phyloP scores from a whole-genome alignment of 2,329 filamentous ascomycete genomes.

The Xylariaceae sp. region DNA sequence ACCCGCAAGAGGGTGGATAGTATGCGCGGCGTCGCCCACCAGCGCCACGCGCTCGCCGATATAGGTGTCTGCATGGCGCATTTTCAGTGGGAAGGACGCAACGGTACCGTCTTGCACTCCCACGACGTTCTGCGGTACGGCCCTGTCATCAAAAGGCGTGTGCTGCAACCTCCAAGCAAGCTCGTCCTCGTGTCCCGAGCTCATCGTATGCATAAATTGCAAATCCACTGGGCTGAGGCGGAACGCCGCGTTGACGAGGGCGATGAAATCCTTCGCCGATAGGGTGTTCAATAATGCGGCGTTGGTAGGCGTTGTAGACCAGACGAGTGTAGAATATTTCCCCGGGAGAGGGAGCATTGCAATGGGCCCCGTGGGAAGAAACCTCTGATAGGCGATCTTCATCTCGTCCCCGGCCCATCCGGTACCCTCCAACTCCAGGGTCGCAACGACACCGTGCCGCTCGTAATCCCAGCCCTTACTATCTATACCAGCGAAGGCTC shows the following conservation, averaged over 20 bases:
- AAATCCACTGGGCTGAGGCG: constrained; percentile 75
- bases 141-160: constrained; percentile 51
- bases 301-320: constrained; percentile 82
- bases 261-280: constrained; percentile 66
- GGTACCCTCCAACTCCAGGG: constrained; percentile 65
- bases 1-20: constrained; percentile 87
- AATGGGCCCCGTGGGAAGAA: constrained; percentile 86
- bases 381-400: constrained; percentile 89
- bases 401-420: constrained; percentile 50
- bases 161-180: constrained; percentile 77
- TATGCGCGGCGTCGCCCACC: constrained; percentile 92
- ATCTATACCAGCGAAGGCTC: constrained; percentile 80
- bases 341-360: constrained; percentile 87
- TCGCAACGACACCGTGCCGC: constrained; percentile 86
- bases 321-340: constrained; percentile 79
- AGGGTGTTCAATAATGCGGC: constrained; percentile 77
- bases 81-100: constrained; percentile 84
- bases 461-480: constrained; percentile 91
- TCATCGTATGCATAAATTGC: constrained; percentile 69
- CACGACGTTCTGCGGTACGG: constrained; percentile 62
- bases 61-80: constrained; percentile 93
- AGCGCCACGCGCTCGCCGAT: constrained; percentile 85
- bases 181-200: constrained; percentile 63
- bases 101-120: constrained; percentile 74
- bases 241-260: constrained; percentile 92